A percentile compares a stretch with the other conserved stretches of the same genome.
phyloP scores from a whole-genome alignment of 1,284 basidiomycete species.

The Entoloma clypeatum region DNA sequence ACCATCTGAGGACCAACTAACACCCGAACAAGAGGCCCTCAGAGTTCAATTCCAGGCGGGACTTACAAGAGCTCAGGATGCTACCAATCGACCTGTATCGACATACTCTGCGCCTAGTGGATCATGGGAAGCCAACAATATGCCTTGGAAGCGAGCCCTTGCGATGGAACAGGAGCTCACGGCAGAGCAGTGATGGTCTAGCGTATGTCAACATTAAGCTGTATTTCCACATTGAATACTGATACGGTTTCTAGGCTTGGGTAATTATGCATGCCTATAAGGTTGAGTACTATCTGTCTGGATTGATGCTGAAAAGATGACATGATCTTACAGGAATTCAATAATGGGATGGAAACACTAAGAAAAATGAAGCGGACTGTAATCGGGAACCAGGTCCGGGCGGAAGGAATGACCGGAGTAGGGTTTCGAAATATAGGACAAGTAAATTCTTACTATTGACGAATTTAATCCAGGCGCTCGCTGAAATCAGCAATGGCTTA shows the following conservation, averaged over 20 bases:
- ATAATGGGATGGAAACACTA: constrained; percentile 27
- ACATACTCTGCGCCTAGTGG: constrained; percentile 1
- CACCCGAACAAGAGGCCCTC: constrained; percentile 24
- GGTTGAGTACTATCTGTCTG: constrained; percentile 15
- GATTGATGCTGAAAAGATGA: neutral
- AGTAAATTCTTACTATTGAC: neutral
- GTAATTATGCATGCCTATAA: constrained; percentile 27
- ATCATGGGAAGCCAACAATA: constrained; percentile 3
- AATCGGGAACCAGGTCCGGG: constrained; percentile 13
- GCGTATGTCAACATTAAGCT: constrained; percentile 20
- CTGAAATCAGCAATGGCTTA: constrained; percentile 28
- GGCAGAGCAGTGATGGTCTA: constrained; percentile 19
- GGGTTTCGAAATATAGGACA: neutral
- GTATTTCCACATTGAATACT: neutral
- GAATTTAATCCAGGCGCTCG: constrained; percentile 23
- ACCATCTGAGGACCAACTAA: constrained; percentile 21
- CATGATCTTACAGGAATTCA: constrained; percentile 25
- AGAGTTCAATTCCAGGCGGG: constrained; percentile 28
- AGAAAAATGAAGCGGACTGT: constrained; percentile 12
- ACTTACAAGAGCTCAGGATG: constrained; percentile 24
- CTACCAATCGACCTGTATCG: constrained; percentile 11
- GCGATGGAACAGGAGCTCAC: constrained; percentile 20
- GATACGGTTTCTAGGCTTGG: constrained; percentile 24
- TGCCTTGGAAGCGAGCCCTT: constrained; percentile 22
- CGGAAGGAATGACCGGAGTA: constrained; percentile 11